Evolutionary conservation across 31 red algal genomes (phyloP), one percentile per base, ranked within the genome.

Genomic region (Asparagopsis taxiformis): DNA sequence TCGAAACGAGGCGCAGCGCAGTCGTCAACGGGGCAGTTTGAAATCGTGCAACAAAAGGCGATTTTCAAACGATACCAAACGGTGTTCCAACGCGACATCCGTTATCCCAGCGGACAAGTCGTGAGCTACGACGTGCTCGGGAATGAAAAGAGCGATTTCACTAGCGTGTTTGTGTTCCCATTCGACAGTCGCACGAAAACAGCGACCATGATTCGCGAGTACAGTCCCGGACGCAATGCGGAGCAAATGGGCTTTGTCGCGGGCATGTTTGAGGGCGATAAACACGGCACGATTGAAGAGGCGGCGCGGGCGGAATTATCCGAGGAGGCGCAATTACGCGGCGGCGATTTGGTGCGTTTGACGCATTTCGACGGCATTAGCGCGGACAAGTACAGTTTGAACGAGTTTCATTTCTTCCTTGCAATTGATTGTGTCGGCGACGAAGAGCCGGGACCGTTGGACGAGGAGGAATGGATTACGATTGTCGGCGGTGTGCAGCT

Each of bases 41-140:
- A 72, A 62, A 72, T 84, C 17, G 50, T 84, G 25, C 32, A 44
- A 8, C 36, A 84, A 37, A 32, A 65, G 34, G 67, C 11, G 19
- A 51, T 83, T 37, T 92, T 79, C 36, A 62, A 62, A 20, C 59
- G 78, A 25, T 92, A 84, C 68, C 69, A 75, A 32, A 85, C 89
- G 3, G 64, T 92, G 51, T 72, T 48, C 23, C 34, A 70, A 34
- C 89, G 79, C 17, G 62, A 59, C 19, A 74, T 92, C 32, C 89
- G 71, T 3, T 84, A 84, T 56, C 89, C 80, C 36, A 44, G 41
- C 26, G 79, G 70, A 13, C 80, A 69, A 1, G 55, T 49, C 2
- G 89, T 92, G 8, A 76, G 77, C 24, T 92, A 67, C 62, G 89
- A 85, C 52, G 82, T 92, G 51, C 38, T 85, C 38, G 89, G 89